Percentiles rank a stretch among this genome's conserved stretches.
Evolutionary conservation across 139 green algal genomes (phyloP).

Genomic region (Pleodorina starrii): DNA sequence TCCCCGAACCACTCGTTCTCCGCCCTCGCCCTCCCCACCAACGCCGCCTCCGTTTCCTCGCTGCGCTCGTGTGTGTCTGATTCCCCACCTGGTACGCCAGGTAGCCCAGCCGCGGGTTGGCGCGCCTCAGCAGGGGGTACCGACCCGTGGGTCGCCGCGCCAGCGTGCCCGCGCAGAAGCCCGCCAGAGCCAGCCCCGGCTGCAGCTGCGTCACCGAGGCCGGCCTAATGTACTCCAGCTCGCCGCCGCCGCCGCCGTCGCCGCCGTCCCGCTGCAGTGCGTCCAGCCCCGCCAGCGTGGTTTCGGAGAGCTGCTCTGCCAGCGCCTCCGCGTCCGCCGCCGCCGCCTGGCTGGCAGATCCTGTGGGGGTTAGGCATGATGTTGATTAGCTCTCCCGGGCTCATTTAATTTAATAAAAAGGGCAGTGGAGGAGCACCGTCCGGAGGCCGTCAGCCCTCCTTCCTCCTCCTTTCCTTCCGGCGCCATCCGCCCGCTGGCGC

Average conservation of each 20-base stretch:
- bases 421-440: no score
- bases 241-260: neutral
- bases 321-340: conserved; percentile 5
- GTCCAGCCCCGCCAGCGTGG: conserved; percentile 1
- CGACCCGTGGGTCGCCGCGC: conserved; percentile 5
- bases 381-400: no score
- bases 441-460: no score
- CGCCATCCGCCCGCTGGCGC: no score
- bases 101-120: conserved; percentile 28
- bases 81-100: conserved; percentile 42
- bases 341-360: neutral
- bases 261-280: neutral
- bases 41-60: no score
- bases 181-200: conserved; percentile 52
- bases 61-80: no score
- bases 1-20: no score
- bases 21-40: no score
- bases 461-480: no score
- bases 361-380: neutral
- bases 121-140: conserved; percentile 33
- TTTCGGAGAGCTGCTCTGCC: conserved; percentile 14
- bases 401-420: no score
- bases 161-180: conserved; percentile 56
- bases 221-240: conserved; percentile 25
- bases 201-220: conserved; percentile 13